phyloP scores from a whole-genome alignment of 2,329 filamentous ascomycete species.

The Pseudopyrenochaeta lycopersici region DNA sequence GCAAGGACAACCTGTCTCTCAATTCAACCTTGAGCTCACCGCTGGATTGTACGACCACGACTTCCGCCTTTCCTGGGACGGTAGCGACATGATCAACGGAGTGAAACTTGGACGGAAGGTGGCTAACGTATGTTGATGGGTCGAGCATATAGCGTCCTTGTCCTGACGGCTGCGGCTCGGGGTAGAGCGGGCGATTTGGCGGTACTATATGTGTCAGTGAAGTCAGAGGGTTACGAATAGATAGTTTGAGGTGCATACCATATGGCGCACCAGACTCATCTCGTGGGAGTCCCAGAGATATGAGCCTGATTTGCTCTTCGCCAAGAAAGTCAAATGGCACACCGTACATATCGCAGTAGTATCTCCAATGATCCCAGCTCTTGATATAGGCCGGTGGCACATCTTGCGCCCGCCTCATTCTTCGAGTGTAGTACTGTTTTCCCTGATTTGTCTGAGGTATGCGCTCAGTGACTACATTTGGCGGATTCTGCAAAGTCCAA shows the following conservation, averaged over 20 bases:
- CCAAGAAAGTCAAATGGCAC: constrained; percentile 35
- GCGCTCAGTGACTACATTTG: constrained; percentile 36
- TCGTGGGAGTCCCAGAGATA: constrained; percentile 25
- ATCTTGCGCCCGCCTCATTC: constrained; percentile 27
- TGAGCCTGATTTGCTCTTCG: constrained; percentile 25
- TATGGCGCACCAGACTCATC: constrained; percentile 6
- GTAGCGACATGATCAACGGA: background rate
- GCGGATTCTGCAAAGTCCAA: constrained; percentile 44
- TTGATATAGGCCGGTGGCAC: constrained; percentile 27
- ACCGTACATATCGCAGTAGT: constrained; percentile 30
- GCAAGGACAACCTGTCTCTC: constrained; percentile 2
- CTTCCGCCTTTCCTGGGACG: constrained; percentile 3
- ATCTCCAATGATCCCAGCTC: constrained; percentile 30
- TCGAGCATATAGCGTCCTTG: constrained; percentile 26
- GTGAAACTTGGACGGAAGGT: constrained; percentile 29
- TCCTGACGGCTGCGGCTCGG: constrained; percentile 27
- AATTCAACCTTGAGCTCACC: constrained; percentile 24
- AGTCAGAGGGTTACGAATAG: background rate
- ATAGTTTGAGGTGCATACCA: constrained; percentile 10
- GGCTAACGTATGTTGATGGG: constrained; percentile 11
- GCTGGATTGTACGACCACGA: constrained; percentile 26
- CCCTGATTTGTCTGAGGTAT: constrained; percentile 10
- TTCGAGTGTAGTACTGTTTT: constrained; percentile 27
- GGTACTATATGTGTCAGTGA: constrained; percentile 18
- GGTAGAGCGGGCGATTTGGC: constrained; percentile 31